A percentile compares a stretch with the other conserved stretches of the same genome.
phyloP scores from a whole-genome alignment of 1,284 basidiomycete species.

The Pseudozyma sp. region DNA sequence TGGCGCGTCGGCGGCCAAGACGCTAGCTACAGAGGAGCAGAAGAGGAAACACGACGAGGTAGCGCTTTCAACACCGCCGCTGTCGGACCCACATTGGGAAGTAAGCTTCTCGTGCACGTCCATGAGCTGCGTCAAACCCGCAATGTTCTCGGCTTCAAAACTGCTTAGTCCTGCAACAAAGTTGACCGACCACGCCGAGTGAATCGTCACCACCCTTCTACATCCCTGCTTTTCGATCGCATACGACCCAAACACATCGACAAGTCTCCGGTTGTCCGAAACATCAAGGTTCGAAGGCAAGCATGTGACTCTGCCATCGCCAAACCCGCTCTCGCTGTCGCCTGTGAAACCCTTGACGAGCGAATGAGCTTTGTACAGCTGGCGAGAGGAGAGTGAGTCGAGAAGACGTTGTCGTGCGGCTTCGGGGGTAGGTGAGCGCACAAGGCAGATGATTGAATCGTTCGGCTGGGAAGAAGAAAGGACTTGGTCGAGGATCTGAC shows the following conservation, averaged over 20 bases:
- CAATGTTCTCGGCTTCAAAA: constrained; percentile 52
- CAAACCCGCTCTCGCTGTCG: too few species aligned
- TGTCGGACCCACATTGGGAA: constrained; percentile 64
- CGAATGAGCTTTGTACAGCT: not conserved
- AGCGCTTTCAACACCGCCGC: too few species aligned
- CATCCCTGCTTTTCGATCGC: not conserved
- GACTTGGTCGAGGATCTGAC: constrained; percentile 74
- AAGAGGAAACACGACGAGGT: constrained; percentile 69
- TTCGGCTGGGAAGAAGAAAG: constrained; percentile 61
- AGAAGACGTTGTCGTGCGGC: constrained; percentile 70
- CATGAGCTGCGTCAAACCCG: constrained; percentile 23
- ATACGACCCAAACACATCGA: too few species aligned
- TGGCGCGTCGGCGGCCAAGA: not conserved
- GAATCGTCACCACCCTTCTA: constrained; percentile 27
- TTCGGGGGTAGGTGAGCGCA: constrained; percentile 71
- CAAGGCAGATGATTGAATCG: constrained; percentile 73
- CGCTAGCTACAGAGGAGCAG: constrained; percentile 68
- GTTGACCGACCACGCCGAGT: constrained; percentile 62
- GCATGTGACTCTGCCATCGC: too few species aligned
- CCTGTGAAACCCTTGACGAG: too few species aligned
- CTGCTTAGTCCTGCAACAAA: constrained; percentile 47
- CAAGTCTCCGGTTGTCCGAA: too few species aligned
- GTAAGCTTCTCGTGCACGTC: constrained; percentile 66
- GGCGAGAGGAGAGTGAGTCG: constrained; percentile 63
- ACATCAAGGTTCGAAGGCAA: too few species aligned